phyloP scores from a whole-genome alignment of 2,329 filamentous ascomycete genomes.

The Huntiella savannae region DNA sequence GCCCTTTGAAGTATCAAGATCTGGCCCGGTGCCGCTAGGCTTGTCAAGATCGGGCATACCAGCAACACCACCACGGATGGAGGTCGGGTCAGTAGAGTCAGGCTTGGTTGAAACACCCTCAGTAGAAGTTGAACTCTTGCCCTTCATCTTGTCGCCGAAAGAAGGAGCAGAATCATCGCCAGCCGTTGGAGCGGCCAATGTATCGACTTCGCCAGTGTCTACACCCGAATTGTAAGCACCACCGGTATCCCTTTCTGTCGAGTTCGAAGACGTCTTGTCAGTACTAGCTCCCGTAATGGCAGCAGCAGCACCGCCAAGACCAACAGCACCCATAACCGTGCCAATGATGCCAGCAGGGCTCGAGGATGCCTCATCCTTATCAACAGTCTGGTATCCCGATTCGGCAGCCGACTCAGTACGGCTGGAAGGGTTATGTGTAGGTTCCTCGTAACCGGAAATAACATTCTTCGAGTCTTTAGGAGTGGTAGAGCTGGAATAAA shows the following conservation, averaged over 20 bases:
- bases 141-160: not conserved
- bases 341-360: slow-evolving; percentile 3
- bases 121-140: not conserved
- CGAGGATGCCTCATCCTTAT: not conserved
- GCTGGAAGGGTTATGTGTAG: not conserved
- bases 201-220: not conserved
- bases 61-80: not conserved
- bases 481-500: too few relatives aligned
- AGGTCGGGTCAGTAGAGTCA: not conserved
- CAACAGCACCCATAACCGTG: slow-evolving; percentile 8
- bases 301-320: slow-evolving; percentile 7
- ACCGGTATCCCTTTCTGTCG: not conserved
- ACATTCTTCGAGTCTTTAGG: too few relatives aligned
- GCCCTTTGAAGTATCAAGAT: not conserved
- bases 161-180: not conserved
- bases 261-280: not conserved
- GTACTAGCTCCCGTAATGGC: not conserved
- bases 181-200: not conserved
- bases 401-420: too few relatives aligned
- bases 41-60: not conserved
- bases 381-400: too few relatives aligned
- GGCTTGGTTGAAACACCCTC: not conserved
- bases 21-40: not conserved
- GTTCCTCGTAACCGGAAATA: too few relatives aligned
- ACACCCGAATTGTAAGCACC: not conserved